A percentile compares a stretch with the other conserved stretches of the same genome.
These are phyloP conservation scores for Diplosphaera chodatii DNA, from an alignment of 139 green algal genomes.

Conservation along the genomic window DNA sequence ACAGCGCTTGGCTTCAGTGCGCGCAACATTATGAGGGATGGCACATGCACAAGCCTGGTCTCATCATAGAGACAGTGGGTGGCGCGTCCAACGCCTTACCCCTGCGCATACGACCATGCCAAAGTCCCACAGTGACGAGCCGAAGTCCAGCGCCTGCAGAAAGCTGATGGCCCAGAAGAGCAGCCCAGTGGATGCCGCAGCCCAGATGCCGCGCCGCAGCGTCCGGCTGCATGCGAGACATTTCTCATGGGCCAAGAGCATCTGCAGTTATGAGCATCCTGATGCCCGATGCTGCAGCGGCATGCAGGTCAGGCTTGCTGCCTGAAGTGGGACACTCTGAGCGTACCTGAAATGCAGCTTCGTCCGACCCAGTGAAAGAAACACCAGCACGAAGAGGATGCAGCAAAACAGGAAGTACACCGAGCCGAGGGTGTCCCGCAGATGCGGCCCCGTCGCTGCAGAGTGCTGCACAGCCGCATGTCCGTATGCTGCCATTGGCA, in stretches of 20 bases:
- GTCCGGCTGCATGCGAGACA: slow-evolving; percentile 22
- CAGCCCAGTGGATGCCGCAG: neutral
- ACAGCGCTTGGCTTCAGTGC: too few species aligned
- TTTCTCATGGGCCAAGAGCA: neutral
- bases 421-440: neutral
- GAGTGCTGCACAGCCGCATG: neutral
- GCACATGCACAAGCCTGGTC: too few species aligned
- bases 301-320: too few species aligned
- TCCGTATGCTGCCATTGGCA: too few species aligned
- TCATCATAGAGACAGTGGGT: too few species aligned
- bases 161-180: slow-evolving; percentile 10
- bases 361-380: neutral
- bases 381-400: slow-evolving; percentile 6
- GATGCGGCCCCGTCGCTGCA: neutral
- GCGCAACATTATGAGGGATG: too few species aligned
- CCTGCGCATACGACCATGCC: neutral
- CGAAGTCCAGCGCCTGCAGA: neutral
- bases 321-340: too few species aligned
- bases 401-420: neutral
- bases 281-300: too few species aligned
- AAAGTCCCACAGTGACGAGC: neutral
- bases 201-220: slow-evolving; percentile 10
- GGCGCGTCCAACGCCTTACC: neutral
- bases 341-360: slow-evolving; percentile 15
- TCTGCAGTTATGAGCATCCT: too few species aligned